Base-by-base conservation (phyloP, 768 basidiomycete genomes). In the Tylopilus subfusipes region DNA sequence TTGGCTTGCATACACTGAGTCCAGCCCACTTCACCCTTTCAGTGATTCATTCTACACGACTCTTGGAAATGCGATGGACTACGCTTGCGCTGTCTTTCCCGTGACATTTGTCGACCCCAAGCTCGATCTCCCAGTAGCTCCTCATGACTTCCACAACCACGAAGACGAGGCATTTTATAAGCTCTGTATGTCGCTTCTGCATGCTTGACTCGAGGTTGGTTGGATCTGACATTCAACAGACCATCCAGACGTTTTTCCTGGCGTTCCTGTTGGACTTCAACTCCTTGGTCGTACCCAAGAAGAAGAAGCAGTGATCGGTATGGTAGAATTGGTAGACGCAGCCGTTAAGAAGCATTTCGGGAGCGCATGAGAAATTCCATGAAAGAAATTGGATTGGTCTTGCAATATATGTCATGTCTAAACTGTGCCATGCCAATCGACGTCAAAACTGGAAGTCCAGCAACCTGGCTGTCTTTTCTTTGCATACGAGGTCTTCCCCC, bases 291-390 rank as follows among this genome's bases (percentile, higher is more conserved):
- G 73, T 24, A 75, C 72, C 31, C 68, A 71, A 42, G 81, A 82
- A 61, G 81, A 82, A 49, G 81, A 82, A 61, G 81, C 77, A 0
- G 77, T 82, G 18, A 70, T 82, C 11, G 69, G 65, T 5, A 77
- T 81, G 75, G 73, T 74, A 4, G 77, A 78, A 57, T 63, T 79
- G 6, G 74, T 78, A 13, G 73, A 74, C 25, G 65, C 59, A 4
- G 75, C 76, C 12, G 48, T 76, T 7, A 72, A 68, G 61, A 66
- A 56, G 42, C 25, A 61, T 30, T 39, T 13, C 21, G 29, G 21
- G 9, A 6, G 27, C 14, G 8, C 10, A 27, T 48, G 46, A 46
- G 29, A 38, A 16, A 14, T 34, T 34, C 4, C 13, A 2, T 5
- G 13, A 34, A 34, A 5, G 5, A 6, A 16, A 34, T 14, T 10